Evolutionary conservation across 2,329 filamentous ascomycete genomes (phyloP), one percentile per base, ranked within the genome.

Genomic region (Aspergillus unguis): DNA sequence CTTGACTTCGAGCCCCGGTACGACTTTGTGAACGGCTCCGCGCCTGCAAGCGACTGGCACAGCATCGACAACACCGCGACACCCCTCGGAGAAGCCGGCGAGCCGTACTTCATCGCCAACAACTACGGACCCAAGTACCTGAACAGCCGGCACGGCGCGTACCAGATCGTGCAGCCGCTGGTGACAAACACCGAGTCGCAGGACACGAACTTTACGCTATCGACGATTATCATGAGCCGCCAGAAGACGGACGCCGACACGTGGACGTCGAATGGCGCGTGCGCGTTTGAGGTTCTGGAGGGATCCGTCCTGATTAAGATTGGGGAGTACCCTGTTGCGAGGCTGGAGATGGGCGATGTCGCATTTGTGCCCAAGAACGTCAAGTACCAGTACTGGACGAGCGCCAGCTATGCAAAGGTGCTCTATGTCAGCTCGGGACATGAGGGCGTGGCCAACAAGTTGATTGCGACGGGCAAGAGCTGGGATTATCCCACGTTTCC

Each of bases 61-160:
- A 32, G 62, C 25, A 75, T 75, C 43, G 35, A 59, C n/a, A 10
- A 6, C 6, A n/a, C 33, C 7, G n/a, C 1, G 0, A 43, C 41
- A 0, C 41, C 41, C 4, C 64, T 76, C 6, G 67, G 66, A 5
- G 57, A 69, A 50, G 54, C 62, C 0, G 54, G 54, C 1, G 67
- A 68, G 9, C 73, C 75, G 1, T 75, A 73, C 57, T 77, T 73
- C 54, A 54, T 77, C 35, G 77, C 76, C 31, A 77, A 76, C 55
- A 69, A 73, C 56, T 75, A 73, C 52, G 76, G 76, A 0, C 74
- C 75, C 7, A 77, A 76, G 57, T 77, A 73, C 52, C 65, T 79
- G 4, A 73, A 71, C 58, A 62, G 62, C 23, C 60, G 65, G 43
- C 59, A 62, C 17, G 69, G 67, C n/a, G 43, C 38, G 28, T 77